phyloP scores from a whole-genome alignment of 805 yeast species.

The Candida caryicola region DNA sequence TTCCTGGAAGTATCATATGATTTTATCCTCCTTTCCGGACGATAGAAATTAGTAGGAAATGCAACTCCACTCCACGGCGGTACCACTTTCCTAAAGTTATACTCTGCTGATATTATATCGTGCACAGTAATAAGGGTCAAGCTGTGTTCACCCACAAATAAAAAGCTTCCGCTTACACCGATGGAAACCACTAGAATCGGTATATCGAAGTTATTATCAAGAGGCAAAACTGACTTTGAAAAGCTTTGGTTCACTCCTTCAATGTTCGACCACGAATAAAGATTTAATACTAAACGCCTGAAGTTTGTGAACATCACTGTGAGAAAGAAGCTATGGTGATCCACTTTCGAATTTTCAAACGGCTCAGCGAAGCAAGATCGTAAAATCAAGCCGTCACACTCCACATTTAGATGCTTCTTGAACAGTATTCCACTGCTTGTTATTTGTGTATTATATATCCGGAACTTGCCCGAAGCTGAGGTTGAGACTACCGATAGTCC shows the following conservation, averaged over 20 bases:
- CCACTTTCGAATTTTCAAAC: conserved; percentile 10
- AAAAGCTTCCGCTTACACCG: conserved; percentile 31
- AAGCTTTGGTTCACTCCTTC: conserved; percentile 29
- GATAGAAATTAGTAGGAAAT: conserved; percentile 42
- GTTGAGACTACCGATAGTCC: conserved; percentile 41
- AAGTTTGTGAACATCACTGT: conserved; percentile 35
- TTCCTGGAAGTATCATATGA: background rate
- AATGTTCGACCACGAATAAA: conserved; percentile 41
- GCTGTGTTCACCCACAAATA: conserved; percentile 35
- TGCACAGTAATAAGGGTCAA: conserved; percentile 39
- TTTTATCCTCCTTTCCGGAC: conserved; percentile 21
- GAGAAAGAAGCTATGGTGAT: conserved; percentile 33
- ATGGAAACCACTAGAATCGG: conserved; percentile 46
- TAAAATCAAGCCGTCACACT: conserved; percentile 40
- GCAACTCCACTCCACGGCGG: conserved; percentile 20
- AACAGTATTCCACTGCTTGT: conserved; percentile 39
- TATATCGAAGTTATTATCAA: conserved; percentile 37
- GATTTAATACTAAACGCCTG: conserved; percentile 33
- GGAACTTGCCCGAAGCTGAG: conserved; percentile 32
- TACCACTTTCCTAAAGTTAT: conserved; percentile 25
- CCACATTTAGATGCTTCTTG: conserved; percentile 36
- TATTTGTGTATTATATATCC: conserved; percentile 36
- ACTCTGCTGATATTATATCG: conserved; percentile 48
- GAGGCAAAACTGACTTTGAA: conserved; percentile 37
- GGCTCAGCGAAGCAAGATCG: conserved; percentile 45